Percentiles rank a stretch among this genome's conserved stretches.
These are phyloP conservation scores for Phytophthora pisi DNA, from an alignment of 352 stramenopile genomes.

Conservation along the genomic window DNA sequence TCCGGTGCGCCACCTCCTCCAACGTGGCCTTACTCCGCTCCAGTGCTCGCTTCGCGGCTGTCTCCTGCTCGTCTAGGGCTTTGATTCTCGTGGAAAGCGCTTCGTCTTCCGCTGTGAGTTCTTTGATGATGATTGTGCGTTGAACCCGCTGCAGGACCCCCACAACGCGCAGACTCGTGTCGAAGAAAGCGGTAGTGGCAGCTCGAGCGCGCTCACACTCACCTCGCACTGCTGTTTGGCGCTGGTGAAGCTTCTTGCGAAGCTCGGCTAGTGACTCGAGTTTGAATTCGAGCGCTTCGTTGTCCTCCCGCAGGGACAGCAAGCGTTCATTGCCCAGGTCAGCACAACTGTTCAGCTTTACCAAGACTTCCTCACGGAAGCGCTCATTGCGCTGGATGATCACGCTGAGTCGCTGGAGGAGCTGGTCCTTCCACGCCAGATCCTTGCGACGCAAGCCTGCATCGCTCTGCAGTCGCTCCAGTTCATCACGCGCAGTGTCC, in stretches of 20 bases:
- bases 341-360: slow-evolving; percentile 39
- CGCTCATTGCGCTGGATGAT: slow-evolving; percentile 75
- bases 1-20: slow-evolving; percentile 43
- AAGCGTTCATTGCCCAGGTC: slow-evolving; percentile 67
- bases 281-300: slow-evolving; percentile 55
- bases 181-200: slow-evolving; percentile 59
- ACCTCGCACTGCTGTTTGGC: slow-evolving; percentile 37
- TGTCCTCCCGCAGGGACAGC: slow-evolving; percentile 60
- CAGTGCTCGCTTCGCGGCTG: slow-evolving; percentile 17
- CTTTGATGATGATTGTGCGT: slow-evolving; percentile 47
- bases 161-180: slow-evolving; percentile 61
- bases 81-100: slow-evolving; percentile 30
- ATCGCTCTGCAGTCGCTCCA: slow-evolving; percentile 51
- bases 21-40: slow-evolving; percentile 33
- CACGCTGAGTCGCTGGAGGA: slow-evolving; percentile 69
- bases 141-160: slow-evolving; percentile 59
- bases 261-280: slow-evolving; percentile 32
- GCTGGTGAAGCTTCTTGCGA: slow-evolving; percentile 34
- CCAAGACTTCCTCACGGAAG: slow-evolving; percentile 53
- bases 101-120: slow-evolving; percentile 41
- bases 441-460: slow-evolving; percentile 44
- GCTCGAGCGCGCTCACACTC: slow-evolving; percentile 43
- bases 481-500: slow-evolving; percentile 50
- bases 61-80: slow-evolving; percentile 35
- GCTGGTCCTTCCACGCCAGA: slow-evolving; percentile 65